Evolutionary conservation across 305 asterid species (phyloP).

Genomic region (Fraxinus ornus): DNA sequence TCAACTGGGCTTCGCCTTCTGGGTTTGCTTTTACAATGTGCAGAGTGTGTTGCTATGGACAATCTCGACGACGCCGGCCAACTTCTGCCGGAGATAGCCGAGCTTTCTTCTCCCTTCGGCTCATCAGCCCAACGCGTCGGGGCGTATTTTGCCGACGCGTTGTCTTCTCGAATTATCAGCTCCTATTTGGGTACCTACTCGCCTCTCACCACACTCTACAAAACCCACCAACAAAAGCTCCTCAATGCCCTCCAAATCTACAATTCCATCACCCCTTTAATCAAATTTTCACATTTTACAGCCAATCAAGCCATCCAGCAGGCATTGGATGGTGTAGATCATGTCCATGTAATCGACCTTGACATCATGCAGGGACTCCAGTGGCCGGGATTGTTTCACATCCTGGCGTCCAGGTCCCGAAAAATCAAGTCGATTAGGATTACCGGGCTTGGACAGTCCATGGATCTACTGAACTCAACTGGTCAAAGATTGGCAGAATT

Average conservation of each 20-base stretch:
- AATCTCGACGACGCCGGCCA: conserved; percentile 63
- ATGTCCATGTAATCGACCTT: conserved; percentile 53
- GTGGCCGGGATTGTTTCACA: conserved; percentile 77
- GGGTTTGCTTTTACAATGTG: conserved; percentile 75
- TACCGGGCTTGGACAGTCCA: conserved; percentile 44
- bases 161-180: conserved; percentile 63
- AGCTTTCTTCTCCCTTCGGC: conserved; percentile 87
- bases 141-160: conserved; percentile 88
- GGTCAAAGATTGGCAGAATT: conserved; percentile 35
- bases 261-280: conserved; percentile 41
- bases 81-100: conserved; percentile 69
- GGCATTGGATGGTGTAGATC: conserved; percentile 50
- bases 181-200: conserved; percentile 63
- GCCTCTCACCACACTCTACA: conserved; percentile 44
- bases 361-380: conserved; percentile 72
- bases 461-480: conserved; percentile 40
- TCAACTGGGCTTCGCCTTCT: conserved; percentile 71
- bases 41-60: conserved; percentile 77
- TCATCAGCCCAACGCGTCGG: conserved; percentile 90
- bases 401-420: conserved; percentile 39
- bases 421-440: conserved; percentile 36
- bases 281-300: conserved; percentile 48
- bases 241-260: conserved; percentile 44
- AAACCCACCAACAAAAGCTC: conserved; percentile 37
- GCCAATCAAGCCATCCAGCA: conserved; percentile 52